phyloP scores from a whole-genome alignment of 2,329 filamentous ascomycete genomes.

The Penicillium sp. region DNA sequence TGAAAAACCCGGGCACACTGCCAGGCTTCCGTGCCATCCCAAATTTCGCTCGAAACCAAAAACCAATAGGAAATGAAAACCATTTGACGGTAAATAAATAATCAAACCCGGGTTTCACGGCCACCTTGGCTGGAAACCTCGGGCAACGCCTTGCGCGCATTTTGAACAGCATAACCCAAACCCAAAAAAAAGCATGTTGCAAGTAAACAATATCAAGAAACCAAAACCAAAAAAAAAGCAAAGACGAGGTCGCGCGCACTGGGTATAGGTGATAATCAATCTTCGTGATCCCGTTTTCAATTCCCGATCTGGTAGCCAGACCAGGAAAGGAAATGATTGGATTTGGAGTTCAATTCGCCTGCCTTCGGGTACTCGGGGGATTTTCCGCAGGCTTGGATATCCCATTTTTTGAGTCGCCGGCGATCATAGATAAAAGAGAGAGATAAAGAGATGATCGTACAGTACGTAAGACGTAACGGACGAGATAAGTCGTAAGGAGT shows the following conservation, averaged over 20 bases:
- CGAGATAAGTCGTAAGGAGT: constrained; percentile 20
- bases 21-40: neutral
- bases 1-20: neutral
- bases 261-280: constrained; percentile 15
- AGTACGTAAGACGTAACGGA: constrained; percentile 26
- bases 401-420: constrained; percentile 10
- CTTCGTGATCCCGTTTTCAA: constrained; percentile 10
- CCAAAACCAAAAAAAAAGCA: neutral
- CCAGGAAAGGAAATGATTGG: constrained; percentile 3
- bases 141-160: constrained; percentile 2
- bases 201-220: neutral
- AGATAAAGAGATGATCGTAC: constrained; percentile 22
- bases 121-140: neutral
- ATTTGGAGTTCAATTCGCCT: constrained; percentile 3
- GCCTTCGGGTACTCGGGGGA: neutral
- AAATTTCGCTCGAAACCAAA: constrained; percentile 3
- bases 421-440: constrained; percentile 4
- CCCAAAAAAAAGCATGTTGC: neutral
- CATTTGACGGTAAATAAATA: neutral
- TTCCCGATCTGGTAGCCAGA: neutral
- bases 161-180: neutral
- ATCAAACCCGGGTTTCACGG: neutral
- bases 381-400: neutral
- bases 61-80: neutral
- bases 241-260: constrained; percentile 4